These are phyloP conservation scores for Candida fluviatilis DNA, from an alignment of 805 yeast genomes.

Conservation along the genomic window DNA sequence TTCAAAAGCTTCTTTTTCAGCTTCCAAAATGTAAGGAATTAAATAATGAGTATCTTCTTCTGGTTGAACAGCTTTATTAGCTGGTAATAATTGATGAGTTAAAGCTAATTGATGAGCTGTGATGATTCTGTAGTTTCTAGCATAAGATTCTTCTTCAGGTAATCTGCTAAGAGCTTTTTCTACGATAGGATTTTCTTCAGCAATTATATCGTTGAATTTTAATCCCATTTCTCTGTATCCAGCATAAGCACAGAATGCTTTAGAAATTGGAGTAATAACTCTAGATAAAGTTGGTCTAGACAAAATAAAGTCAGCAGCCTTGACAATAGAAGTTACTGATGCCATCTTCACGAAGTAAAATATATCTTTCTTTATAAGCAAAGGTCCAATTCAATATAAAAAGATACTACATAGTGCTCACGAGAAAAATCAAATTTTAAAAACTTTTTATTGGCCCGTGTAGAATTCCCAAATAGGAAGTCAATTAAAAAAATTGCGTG, in stretches of 20 bases:
- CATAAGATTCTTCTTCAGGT: constrained; percentile 78
- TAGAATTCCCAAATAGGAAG: constrained; percentile 23
- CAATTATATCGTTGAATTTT: constrained; percentile 78
- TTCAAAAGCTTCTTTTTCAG: constrained; percentile 88
- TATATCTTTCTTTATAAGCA: not conserved
- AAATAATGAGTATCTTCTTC: constrained; percentile 82
- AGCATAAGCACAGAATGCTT: constrained; percentile 64
- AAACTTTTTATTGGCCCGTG: constrained; percentile 22
- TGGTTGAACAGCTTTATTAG: constrained; percentile 68
- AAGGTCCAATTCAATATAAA: not conserved
- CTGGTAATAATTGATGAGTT: constrained; percentile 81
- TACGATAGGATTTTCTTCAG: constrained; percentile 82
- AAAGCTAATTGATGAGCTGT: constrained; percentile 88
- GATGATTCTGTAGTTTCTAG: constrained; percentile 87
- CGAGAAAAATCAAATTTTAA: constrained; percentile 14
- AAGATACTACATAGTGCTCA: not conserved
- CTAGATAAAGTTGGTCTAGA: constrained; percentile 75
- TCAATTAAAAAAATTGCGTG: constrained; percentile 2
- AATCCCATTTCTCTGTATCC: constrained; percentile 97
- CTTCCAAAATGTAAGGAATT: constrained; percentile 86
- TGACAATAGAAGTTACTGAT: constrained; percentile 65
- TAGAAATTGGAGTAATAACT: constrained; percentile 75
- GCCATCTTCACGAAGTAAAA: constrained; percentile 34
- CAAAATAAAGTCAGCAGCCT: constrained; percentile 72
- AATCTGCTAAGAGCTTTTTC: constrained; percentile 87